Conservation (phyloP, 768 basidiomycete species). For the Hydnomerulius pinastri region DNA sequence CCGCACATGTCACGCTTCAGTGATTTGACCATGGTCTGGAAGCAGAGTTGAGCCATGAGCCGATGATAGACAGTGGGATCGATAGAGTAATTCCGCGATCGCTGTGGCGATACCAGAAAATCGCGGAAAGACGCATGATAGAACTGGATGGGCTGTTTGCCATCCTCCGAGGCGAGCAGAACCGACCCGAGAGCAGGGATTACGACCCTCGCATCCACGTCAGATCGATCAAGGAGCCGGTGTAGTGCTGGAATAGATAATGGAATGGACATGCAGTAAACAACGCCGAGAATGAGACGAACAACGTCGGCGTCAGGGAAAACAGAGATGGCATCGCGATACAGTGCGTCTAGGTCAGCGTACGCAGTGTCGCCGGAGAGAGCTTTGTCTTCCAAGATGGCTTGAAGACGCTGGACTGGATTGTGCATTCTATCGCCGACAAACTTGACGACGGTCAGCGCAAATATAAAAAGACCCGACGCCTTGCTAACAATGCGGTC, state of each 20-base stretch:
- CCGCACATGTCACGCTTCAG: slow-evolving; percentile 17
- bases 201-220: slow-evolving; percentile 18
- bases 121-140: slow-evolving; percentile 25
- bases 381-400: slow-evolving; percentile 11
- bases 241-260: slow-evolving; percentile 12
- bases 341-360: slow-evolving; percentile 15
- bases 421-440: slow-evolving; percentile 21
- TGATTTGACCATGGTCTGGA: slow-evolving; percentile 14
- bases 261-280: slow-evolving; percentile 18
- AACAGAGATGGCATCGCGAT: slow-evolving; percentile 15
- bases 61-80: slow-evolving; percentile 13
- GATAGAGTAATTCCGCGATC: slow-evolving; percentile 13
- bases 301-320: slow-evolving; percentile 16
- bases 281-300: slow-evolving; percentile 19
- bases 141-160: slow-evolving; percentile 18
- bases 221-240: slow-evolving; percentile 7
- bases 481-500: slow-evolving; percentile 20
- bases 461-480: slow-evolving; percentile 28
- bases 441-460: slow-evolving; percentile 28
- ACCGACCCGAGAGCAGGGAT: slow-evolving; percentile 22
- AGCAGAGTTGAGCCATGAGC: slow-evolving; percentile 16
- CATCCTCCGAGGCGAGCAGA: slow-evolving; percentile 12
- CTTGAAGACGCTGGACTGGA: slow-evolving; percentile 16
- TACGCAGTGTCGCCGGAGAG: slow-evolving; percentile 8
- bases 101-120: slow-evolving; percentile 17